phyloP scores from a whole-genome alignment of 768 basidiomycete genomes.

The Lentinula sp. region DNA sequence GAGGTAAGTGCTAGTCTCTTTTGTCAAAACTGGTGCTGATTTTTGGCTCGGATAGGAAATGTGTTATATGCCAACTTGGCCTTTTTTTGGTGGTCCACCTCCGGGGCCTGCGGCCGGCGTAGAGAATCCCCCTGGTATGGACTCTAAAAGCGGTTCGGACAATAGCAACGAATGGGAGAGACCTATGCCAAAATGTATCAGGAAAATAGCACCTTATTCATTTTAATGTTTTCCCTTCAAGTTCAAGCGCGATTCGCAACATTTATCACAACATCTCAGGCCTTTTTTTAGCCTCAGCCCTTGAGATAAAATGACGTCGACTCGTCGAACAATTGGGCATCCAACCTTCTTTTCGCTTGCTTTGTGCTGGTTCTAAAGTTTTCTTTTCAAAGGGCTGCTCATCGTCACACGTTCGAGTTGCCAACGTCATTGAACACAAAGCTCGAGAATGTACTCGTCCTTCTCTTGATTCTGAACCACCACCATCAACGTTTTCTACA shows the following conservation, averaged over 20 bases:
- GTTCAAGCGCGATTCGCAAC: too few species aligned
- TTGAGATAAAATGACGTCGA: neutral
- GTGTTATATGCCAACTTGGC: constrained; percentile 40
- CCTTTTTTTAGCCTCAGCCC: too few species aligned
- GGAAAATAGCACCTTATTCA: constrained; percentile 17
- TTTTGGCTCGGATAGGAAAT: constrained; percentile 23
- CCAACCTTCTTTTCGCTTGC: neutral
- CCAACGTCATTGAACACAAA: neutral
- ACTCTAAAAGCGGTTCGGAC: constrained; percentile 1
- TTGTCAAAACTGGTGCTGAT: neutral
- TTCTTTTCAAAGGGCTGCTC: neutral
- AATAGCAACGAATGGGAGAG: constrained; percentile 12
- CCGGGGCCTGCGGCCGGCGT: neutral
- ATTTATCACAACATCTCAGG: too few species aligned
- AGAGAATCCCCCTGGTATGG: neutral
- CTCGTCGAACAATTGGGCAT: neutral
- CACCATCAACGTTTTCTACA: neutral
- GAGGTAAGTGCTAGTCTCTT: constrained; percentile 29
- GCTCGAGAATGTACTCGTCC: neutral
- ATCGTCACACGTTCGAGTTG: neutral
- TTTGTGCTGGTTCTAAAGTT: neutral
- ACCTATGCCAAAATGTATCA: constrained; percentile 22
- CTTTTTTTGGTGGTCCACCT: constrained; percentile 20
- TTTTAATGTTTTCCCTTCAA: neutral
- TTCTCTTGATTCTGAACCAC: neutral